Percentiles rank a stretch among this genome's conserved stretches.
phyloP scores from a whole-genome alignment of 306 rosid genomes.

The Acacia acuminata region DNA sequence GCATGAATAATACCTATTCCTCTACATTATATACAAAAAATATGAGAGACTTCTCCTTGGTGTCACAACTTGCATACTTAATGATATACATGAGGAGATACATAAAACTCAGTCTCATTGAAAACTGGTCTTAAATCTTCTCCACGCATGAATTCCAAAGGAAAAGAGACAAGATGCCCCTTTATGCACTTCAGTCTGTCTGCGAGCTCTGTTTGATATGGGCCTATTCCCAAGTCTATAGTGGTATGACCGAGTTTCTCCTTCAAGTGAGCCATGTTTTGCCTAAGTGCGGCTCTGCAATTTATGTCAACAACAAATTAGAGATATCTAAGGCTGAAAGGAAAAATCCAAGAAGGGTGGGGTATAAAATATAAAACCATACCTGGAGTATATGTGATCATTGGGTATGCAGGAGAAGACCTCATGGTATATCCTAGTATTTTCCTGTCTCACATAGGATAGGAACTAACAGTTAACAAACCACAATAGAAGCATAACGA shows the following conservation, averaged over 20 bases:
- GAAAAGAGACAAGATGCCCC: constrained; percentile 93
- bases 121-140: constrained; percentile 96
- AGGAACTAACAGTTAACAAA: constrained; percentile 12
- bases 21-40: neutral
- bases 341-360: neutral
- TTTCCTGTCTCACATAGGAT: constrained; percentile 53
- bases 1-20: constrained; percentile 5
- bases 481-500: neutral
- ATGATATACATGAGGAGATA: constrained; percentile 83
- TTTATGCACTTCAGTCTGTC: constrained; percentile 61
- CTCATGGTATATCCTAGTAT: constrained; percentile 77
- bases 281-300: constrained; percentile 80
- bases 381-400: constrained; percentile 89
- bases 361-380: constrained; percentile 4
- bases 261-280: constrained; percentile 59
- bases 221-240: constrained; percentile 88
- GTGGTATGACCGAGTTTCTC: constrained; percentile 77
- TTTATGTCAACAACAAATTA: neutral
- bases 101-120: constrained; percentile 90
- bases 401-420: constrained; percentile 87
- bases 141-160: constrained; percentile 84
- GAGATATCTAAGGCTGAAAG: neutral
- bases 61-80: constrained; percentile 27
- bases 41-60: neutral
- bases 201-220: constrained; percentile 48